Evolutionary conservation across 2,329 filamentous ascomycete genomes (phyloP), one percentile per base, ranked within the genome.

Genomic region (Fonsecaea monophora): DNA sequence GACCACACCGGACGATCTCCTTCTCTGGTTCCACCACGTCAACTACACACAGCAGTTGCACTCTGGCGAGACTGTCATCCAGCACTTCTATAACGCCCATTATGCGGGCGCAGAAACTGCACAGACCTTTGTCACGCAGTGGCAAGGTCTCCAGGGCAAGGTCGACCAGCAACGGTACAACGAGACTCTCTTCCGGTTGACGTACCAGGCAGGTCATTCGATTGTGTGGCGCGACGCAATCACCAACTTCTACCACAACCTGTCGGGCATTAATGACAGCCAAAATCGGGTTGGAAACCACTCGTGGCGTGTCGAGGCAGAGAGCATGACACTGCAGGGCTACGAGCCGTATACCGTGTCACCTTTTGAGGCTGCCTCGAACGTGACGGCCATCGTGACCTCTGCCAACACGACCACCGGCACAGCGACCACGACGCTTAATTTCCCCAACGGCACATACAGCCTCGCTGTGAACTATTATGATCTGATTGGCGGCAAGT

Each of bases 21-120:
- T 92, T 2, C 80, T 92, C 1, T 92, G 89, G 89, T 92, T 92
- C 78, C 90, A 92, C 75, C 90, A 92, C 73, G 87, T 92, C 0
- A 84, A 84, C 3, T 92, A 90, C 74, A 90, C 86, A 0, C 85
- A 90, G 45, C 76, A 75, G 6, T 82, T 92, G 1, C 81, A 87
- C 9, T 86, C 84, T 0, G 87, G 88, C 10, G 86, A 89, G 76
- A 90, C 89, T 0, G 87, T 92, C 2, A 89, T 89, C 60, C 87
- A 89, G 72, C 86, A 89, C 72, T 88, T 89, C 75, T 89, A 89
- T 72, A 84, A 89, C 67, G 85, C 86, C 0, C 87, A 89, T 68
- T 88, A 89, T 69, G 76, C 77, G 7, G 87, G 87, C 6, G 84
- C 87, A 4, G 82, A 81, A n/a, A 85, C 82, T 0, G 89, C 86